Evolutionary conservation across 2,329 filamentous ascomycete genomes (phyloP).

Genomic region (Fusarium sp.): DNA sequence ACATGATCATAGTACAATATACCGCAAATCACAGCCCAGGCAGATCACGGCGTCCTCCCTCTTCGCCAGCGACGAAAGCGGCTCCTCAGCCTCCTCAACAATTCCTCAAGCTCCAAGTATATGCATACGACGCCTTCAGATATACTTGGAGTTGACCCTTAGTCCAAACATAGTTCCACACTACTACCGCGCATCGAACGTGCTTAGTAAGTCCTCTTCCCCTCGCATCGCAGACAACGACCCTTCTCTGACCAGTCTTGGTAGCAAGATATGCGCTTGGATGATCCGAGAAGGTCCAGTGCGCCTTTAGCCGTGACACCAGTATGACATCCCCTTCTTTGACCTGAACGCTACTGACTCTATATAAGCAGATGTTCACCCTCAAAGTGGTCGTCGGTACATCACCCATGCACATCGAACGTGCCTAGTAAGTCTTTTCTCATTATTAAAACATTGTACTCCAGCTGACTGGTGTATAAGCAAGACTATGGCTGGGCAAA

Average conservation of each 20-base stretch:
- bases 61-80: neutral
- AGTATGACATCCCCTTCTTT: neutral
- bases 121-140: neutral
- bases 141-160: too few species aligned
- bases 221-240: too few species aligned
- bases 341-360: neutral
- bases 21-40: conserved; percentile 2
- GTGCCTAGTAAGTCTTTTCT: neutral
- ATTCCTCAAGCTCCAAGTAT: neutral
- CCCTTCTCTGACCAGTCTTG: neutral
- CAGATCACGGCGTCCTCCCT: neutral
- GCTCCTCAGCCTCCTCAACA: neutral
- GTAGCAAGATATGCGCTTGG: neutral
- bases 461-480: neutral
- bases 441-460: neutral
- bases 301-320: conserved; percentile 8
- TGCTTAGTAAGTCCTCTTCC: neutral
- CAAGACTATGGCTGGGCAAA: neutral
- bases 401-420: neutral
- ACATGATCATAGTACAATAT: neutral
- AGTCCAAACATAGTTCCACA: neutral
- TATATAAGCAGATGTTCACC: neutral
- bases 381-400: neutral
- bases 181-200: neutral
- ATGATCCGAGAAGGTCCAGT: neutral